Conservation (phyloP, 2,329 filamentous ascomycete species). For the Fusarium ambrosium region DNA sequence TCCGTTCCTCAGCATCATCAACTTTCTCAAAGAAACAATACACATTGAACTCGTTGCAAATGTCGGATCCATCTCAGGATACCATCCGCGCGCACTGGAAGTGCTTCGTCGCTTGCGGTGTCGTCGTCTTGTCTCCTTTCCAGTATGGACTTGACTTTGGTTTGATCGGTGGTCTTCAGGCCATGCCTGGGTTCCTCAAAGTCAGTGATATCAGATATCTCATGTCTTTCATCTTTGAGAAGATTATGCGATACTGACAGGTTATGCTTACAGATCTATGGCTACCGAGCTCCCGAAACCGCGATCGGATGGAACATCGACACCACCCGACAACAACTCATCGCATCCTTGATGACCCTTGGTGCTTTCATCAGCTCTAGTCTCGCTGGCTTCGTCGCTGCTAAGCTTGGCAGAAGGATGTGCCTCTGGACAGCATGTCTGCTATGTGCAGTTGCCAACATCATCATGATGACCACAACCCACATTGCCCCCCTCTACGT, state of each 20-base stretch:
- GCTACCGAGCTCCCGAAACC: slow-evolving; percentile 36
- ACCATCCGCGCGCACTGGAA: slow-evolving; percentile 42
- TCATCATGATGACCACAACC: slow-evolving; percentile 44
- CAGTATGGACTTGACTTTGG: slow-evolving; percentile 45
- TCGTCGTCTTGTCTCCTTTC: slow-evolving; percentile 40
- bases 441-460: slow-evolving; percentile 36
- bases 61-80: slow-evolving; percentile 25
- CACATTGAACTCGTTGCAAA: slow-evolving; percentile 8
- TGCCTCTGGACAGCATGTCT: slow-evolving; percentile 40
- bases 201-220: slow-evolving; percentile 1
- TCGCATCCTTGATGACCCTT: slow-evolving; percentile 42
- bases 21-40: neutral
- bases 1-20: neutral
- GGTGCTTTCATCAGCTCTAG: slow-evolving; percentile 43
- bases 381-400: slow-evolving; percentile 34
- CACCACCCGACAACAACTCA: slow-evolving; percentile 40
- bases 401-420: slow-evolving; percentile 31
- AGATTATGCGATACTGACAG: neutral
- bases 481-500: slow-evolving; percentile 35
- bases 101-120: slow-evolving; percentile 38
- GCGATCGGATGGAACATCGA: slow-evolving; percentile 44
- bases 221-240: neutral
- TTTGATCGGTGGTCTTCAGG: slow-evolving; percentile 37
- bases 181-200: slow-evolving; percentile 42
- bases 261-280: slow-evolving; percentile 24